A percentile compares a stretch with the other conserved stretches of the same genome.
Conservation (phyloP, 805 yeast genomes). For the Candida yuanshanica region DNA sequence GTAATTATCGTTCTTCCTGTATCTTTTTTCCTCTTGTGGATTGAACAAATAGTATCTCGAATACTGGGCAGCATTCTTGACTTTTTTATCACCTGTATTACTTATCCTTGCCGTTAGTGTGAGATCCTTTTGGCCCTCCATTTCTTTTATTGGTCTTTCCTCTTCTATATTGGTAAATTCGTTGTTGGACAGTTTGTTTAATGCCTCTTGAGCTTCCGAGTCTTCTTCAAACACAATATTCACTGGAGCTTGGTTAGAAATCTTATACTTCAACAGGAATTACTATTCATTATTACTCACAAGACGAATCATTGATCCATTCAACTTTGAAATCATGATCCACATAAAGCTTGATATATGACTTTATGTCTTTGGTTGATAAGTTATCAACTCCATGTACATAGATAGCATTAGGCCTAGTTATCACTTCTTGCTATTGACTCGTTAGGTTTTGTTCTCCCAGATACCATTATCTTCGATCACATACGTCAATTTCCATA, state of each 20-base stretch:
- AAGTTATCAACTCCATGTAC: conserved; percentile 23
- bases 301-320: conserved; percentile 23
- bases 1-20: conserved; percentile 3
- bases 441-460: not conserved
- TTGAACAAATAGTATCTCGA: conserved; percentile 24
- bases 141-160: conserved; percentile 8
- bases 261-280: not conserved
- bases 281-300: conserved; percentile 10
- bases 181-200: conserved; percentile 10
- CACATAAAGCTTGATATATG: conserved; percentile 13
- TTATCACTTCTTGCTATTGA: conserved; percentile 6
- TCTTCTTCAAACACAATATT: conserved; percentile 21
- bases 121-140: conserved; percentile 11
- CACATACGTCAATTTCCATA: conserved; percentile 21
- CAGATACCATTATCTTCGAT: not conserved
- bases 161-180: conserved; percentile 1
- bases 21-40: conserved; percentile 15
- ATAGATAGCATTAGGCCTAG: conserved; percentile 19
- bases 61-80: conserved; percentile 21
- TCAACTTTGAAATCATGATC: conserved; percentile 18
- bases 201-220: conserved; percentile 12
- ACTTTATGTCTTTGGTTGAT: conserved; percentile 19
- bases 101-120: conserved; percentile 16
- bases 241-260: too few relatives aligned
- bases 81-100: conserved; percentile 19